Percentiles rank a stretch among this genome's conserved stretches.
Conservation (phyloP, 805 yeast genomes). For the Ogataea nonfermentans region DNA sequence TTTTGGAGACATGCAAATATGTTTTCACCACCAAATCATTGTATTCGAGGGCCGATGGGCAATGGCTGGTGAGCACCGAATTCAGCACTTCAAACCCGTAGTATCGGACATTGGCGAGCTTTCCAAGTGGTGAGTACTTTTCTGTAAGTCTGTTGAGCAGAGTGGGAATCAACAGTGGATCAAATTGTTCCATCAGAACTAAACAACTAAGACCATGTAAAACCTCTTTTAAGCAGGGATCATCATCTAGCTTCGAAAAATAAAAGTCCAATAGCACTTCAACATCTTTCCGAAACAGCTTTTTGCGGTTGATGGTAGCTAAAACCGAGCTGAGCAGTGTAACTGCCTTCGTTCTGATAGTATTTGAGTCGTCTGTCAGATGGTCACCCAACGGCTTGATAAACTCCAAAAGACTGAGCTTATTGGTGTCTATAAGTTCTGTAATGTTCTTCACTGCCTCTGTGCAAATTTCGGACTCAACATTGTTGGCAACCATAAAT, state of each 20-base stretch:
- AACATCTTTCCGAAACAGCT: conserved; percentile 44
- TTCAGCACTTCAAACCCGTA: conserved; percentile 52
- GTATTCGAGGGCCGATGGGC: conserved; percentile 23
- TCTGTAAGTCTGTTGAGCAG: conserved; percentile 38
- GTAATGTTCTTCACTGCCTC: conserved; percentile 33
- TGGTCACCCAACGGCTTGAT: conserved; percentile 46
- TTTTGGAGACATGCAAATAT: conserved; percentile 68
- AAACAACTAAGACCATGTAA: conserved; percentile 54
- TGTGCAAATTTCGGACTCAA: conserved; percentile 31
- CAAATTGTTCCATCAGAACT: conserved; percentile 49
- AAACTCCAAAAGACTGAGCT: conserved; percentile 40
- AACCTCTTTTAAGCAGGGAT: conserved; percentile 48
- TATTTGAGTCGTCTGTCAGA: conserved; percentile 47
- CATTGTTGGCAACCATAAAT: conserved; percentile 41
- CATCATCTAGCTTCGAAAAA: conserved; percentile 65
- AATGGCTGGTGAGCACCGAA: conserved; percentile 33
- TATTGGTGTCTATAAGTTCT: conserved; percentile 20
- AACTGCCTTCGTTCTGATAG: conserved; percentile 40
- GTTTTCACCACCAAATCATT: conserved; percentile 49
- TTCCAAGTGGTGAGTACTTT: conserved; percentile 53
- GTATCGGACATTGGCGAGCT: conserved; percentile 62
- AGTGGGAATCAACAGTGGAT: conserved; percentile 34
- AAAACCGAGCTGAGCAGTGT: conserved; percentile 42
- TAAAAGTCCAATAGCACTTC: conserved; percentile 56
- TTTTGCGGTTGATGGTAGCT: conserved; percentile 22